phyloP scores from a whole-genome alignment of 768 basidiomycete genomes.

The Tricholomella constricta region DNA sequence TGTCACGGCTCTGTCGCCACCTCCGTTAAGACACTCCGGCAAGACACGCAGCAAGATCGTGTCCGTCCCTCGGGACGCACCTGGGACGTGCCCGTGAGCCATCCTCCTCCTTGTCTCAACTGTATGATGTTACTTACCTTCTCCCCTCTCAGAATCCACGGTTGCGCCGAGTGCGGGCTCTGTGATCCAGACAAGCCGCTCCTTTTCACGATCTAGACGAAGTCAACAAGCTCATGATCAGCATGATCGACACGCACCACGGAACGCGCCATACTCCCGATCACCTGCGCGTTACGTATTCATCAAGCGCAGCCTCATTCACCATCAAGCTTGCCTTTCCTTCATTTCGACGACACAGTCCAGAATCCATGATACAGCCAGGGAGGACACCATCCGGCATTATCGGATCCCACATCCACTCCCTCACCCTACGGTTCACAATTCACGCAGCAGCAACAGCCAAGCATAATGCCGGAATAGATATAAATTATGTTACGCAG shows the following conservation, averaged over 20 bases:
- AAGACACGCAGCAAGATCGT: conserved; percentile 21
- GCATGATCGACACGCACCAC: not conserved
- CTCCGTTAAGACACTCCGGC: conserved; percentile 18
- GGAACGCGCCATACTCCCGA: too few species aligned
- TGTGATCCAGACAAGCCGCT: conserved; percentile 16
- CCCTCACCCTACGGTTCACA: not conserved
- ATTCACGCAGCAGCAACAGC: not conserved
- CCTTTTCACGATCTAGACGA: conserved; percentile 1
- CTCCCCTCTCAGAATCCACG: conserved; percentile 8
- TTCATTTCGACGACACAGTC: not conserved
- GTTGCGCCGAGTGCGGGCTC: conserved; percentile 16
- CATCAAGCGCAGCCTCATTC: not conserved
- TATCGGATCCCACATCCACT: not conserved
- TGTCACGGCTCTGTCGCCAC: conserved; percentile 14
- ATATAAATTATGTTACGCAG: conserved; percentile 20
- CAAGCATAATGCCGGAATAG: conserved; percentile 8
- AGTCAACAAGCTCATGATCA: not conserved
- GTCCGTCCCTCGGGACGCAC: conserved; percentile 14
- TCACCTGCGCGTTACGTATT: not conserved
- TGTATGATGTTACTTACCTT: conserved; percentile 1
- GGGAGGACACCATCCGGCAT: not conserved
- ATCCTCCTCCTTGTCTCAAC: not conserved
- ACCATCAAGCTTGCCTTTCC: not conserved
- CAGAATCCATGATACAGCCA: not conserved
- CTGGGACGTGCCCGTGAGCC: conserved; percentile 23